Percentiles rank a stretch among this genome's conserved stretches.
These are phyloP conservation scores for Heimioporus retisporus DNA, from an alignment of 1,284 basidiomycete species.

Conservation along the genomic window DNA sequence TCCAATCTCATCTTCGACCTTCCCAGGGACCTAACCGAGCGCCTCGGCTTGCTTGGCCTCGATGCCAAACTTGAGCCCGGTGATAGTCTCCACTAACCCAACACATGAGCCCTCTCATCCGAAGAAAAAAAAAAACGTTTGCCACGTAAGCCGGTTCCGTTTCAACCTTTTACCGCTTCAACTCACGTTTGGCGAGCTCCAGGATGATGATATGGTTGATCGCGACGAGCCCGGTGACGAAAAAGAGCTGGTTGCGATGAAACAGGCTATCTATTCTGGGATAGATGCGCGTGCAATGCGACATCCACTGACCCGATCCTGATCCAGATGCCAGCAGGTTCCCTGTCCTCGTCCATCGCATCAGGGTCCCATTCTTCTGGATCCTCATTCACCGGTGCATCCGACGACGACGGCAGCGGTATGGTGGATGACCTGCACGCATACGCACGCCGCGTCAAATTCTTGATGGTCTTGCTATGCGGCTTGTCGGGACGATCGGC, in stretches of 20 bases:
- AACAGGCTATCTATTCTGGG: slow-evolving; percentile 77
- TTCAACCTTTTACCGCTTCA: slow-evolving; percentile 96
- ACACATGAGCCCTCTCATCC: not conserved
- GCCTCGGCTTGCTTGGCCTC: slow-evolving; percentile 84
- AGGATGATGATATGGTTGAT: slow-evolving; percentile 99
- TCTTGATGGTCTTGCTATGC: slow-evolving; percentile 87
- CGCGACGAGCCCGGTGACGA: slow-evolving; percentile 95
- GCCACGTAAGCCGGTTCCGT: slow-evolving; percentile 74
- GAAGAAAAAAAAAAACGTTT: not conserved
- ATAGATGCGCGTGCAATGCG: slow-evolving; percentile 29
- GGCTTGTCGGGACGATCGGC: slow-evolving; percentile 94
- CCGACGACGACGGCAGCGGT: slow-evolving; percentile 12
- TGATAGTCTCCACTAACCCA: slow-evolving; percentile 62
- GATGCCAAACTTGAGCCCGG: slow-evolving; percentile 48
- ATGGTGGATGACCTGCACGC: slow-evolving; percentile 46
- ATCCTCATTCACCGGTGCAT: slow-evolving; percentile 8
- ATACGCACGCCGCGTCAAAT: slow-evolving; percentile 83
- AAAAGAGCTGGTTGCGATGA: slow-evolving; percentile 91
- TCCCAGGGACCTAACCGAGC: slow-evolving; percentile 97
- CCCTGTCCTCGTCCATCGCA: slow-evolving; percentile 56
- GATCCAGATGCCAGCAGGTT: slow-evolving; percentile 10
- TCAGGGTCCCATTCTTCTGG: slow-evolving; percentile 51
- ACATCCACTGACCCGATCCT: slow-evolving; percentile 21
- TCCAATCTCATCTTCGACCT: slow-evolving; percentile 99
- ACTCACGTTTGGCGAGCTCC: slow-evolving; percentile 97